These are phyloP conservation scores for Hypoxylon lenormandii DNA, from an alignment of 495 filamentous ascomycete genomes.

Conservation along the genomic window DNA sequence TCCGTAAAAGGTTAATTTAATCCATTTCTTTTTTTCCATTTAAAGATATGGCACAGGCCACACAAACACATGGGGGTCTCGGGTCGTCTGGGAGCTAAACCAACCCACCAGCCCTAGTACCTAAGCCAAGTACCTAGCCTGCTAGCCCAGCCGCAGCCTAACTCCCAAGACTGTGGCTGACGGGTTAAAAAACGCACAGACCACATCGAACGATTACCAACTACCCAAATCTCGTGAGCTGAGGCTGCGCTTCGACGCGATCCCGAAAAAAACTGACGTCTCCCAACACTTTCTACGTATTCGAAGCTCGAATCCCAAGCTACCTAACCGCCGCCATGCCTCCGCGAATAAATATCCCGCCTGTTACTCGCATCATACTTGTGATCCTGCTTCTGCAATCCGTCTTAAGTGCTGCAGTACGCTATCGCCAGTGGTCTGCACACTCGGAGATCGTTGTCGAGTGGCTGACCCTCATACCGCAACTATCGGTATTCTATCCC, in stretches of 20 bases:
- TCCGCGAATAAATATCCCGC: conserved; percentile 89
- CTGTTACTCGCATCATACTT: conserved; percentile 85
- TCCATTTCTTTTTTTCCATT: conserved; percentile 28
- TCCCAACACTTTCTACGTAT: conserved; percentile 24
- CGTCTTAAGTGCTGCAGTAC: conserved; percentile 80
- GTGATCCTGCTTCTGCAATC: conserved; percentile 79
- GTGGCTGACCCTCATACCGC: conserved; percentile 87
- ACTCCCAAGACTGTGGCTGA: conserved; percentile 28
- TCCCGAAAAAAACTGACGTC: conserved; percentile 42
- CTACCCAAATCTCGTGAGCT: conserved; percentile 39
- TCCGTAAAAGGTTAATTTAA: conserved; percentile 35
- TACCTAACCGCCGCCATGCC: conserved; percentile 67
- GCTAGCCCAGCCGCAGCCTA: neutral
- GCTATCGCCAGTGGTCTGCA: conserved; percentile 72
- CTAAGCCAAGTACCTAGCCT: neutral
- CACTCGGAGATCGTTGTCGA: conserved; percentile 74
- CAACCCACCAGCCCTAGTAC: neutral
- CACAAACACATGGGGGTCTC: conserved; percentile 1
- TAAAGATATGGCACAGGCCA: conserved; percentile 17
- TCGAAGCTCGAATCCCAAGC: conserved; percentile 29
- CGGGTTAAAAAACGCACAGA: conserved; percentile 21
- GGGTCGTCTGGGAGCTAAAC: neutral
- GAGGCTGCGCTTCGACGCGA: conserved; percentile 37
- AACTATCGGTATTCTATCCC: conserved; percentile 83
- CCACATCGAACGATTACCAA: conserved; percentile 30